Evolutionary conservation across 2,329 filamentous ascomycete species (phyloP), one percentile per base, ranked within the genome.

Genomic region (Alternaria triticina): DNA sequence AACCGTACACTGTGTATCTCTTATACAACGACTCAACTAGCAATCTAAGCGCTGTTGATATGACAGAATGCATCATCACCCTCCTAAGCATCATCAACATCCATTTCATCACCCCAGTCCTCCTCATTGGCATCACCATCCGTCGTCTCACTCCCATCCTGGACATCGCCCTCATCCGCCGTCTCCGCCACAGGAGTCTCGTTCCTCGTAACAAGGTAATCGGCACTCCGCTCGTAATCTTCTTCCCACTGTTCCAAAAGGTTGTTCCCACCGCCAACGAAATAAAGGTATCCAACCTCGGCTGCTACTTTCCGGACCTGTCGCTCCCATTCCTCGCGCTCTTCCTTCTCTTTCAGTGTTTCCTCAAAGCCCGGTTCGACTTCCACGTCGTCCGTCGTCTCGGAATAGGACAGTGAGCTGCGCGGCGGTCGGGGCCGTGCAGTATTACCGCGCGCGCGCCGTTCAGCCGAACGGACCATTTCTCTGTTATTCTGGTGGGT

Each of bases 241-340:
- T 66, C 66, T 12, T 47, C 63, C 72, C 69, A 71, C 5, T 56
- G 44, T 15, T 66, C 61, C 33, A 67, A 8, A 8, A 64, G 50
- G 15, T 66, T 63, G 6, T 60, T 20, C 1, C 47, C 47, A 12
- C 40, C 47, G 5, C 70, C 74, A 3, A 75, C 66, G 25, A 74
- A 73, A 51, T 75, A 76, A 15, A 77, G 60, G 46, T 72, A 77
- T 10, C 75, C 72, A 13, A 76, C 68, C n/a, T 76, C 67, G 10
- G 61, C 51, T 17, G 64, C 69, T 1, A 66, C 64, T 28, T 64
- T 71, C n/a, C 33, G 54, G 3, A 62, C 56, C 25, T 57, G 27
- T 15, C 59, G 62, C 43, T 69, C 64, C 36, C 67, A 17, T 23
- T 67, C 58, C 7, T 66, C 59, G 2, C 27, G 50, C 25, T 72